Evolutionary conservation across 257 asterid genomes (phyloP).

Genomic region (Thymus mandschuricus): DNA sequence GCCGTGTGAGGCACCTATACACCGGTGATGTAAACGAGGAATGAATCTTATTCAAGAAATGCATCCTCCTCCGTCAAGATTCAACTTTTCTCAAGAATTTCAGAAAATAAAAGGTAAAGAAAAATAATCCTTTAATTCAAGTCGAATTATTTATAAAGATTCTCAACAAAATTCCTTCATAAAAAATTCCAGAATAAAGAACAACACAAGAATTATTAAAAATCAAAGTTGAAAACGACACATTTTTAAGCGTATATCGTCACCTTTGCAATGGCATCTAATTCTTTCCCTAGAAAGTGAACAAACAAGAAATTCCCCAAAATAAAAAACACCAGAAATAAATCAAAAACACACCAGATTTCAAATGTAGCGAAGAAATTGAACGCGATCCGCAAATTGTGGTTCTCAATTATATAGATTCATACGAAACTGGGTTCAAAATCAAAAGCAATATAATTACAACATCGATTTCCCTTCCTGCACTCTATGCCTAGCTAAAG

Average conservation of each 20-base stretch:
- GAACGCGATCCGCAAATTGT: conserved; percentile 4
- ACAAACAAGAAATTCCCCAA: background rate
- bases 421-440: conserved; percentile 5
- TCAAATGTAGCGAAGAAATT: background rate
- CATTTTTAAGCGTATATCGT: background rate
- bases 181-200: background rate
- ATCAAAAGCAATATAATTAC: conserved; percentile 29
- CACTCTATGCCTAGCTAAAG: background rate
- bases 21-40: conserved; percentile 16
- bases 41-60: conserved; percentile 13
- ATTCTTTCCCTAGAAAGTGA: conserved; percentile 4
- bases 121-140: no score
- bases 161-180: background rate
- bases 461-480: background rate
- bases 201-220: background rate
- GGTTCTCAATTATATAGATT: conserved; percentile 17
- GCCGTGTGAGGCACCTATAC: conserved; percentile 25
- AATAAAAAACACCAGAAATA: no score
- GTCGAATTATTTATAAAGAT: background rate
- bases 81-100: conserved; percentile 22
- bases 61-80: conserved; percentile 26
- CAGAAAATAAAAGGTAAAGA: background rate
- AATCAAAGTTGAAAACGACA: background rate
- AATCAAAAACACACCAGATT: background rate
- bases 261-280: conserved; percentile 11